Percentiles rank a stretch among this genome's conserved stretches.
Conservation (phyloP, 371 early-diverging fungal species). For the Mortierella sp. region DNA sequence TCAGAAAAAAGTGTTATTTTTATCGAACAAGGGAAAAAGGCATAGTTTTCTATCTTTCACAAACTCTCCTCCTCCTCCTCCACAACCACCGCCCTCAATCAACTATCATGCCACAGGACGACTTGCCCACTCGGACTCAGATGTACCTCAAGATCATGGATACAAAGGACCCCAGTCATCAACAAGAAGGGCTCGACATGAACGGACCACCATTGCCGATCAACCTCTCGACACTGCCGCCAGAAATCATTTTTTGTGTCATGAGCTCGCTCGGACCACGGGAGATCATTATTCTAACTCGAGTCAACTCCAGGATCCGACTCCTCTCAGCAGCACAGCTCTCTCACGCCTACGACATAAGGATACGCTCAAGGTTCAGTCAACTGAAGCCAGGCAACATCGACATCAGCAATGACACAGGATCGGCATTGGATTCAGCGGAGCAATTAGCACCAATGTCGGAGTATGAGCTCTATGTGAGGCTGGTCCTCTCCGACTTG, state of each 20-base stretch:
- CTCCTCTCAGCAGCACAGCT: conserved; percentile 21
- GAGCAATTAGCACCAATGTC: conserved; percentile 15
- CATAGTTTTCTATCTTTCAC: neutral
- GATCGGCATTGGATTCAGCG: neutral
- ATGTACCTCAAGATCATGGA: neutral
- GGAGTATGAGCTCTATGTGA: conserved; percentile 28
- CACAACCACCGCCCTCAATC: neutral
- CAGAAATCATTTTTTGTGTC: conserved; percentile 32
- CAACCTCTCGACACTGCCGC: conserved; percentile 17
- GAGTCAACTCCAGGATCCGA: conserved; percentile 26
- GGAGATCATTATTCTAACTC: conserved; percentile 22
- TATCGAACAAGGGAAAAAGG: neutral
- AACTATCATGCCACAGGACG: neutral
- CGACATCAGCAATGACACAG: neutral
- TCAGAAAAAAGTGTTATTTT: neutral
- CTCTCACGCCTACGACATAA: conserved; percentile 19
- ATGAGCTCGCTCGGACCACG: conserved; percentile 21
- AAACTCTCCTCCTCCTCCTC: neutral
- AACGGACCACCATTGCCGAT: neutral
- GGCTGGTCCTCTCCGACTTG: conserved; percentile 29
- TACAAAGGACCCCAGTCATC: neutral
- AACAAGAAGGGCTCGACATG: neutral
- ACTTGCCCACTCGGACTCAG: neutral
- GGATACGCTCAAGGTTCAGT: neutral
- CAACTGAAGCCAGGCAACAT: neutral